Evolutionary conservation across 345 rosid genomes (phyloP), one percentile per base, ranked within the genome.

Genomic region (Euphorbia lathyris): DNA sequence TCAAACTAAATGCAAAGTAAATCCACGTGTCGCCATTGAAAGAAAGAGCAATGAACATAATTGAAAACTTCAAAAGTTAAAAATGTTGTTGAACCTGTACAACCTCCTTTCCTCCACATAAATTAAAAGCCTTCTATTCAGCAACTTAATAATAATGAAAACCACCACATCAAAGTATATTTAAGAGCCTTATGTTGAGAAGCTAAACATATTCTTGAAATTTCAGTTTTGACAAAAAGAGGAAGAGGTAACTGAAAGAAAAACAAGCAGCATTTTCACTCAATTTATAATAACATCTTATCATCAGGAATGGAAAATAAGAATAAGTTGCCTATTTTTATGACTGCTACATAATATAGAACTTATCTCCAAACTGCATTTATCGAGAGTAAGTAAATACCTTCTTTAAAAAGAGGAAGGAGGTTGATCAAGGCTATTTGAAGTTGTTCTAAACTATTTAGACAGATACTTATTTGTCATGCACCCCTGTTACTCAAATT

Each of bases 361-460:
- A 45, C 12, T 40, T 45, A 86, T 76, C 83, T 91, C 94, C 86
- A 73, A 68, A 86, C 72, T 82, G 92, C 77, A 68, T 64, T 76
- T 85, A 91, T 70, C 76, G 90, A 51, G 85, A 77, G 79, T 71
- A 76, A 65, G 74, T 77, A 61, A 74, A 50, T 1, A 92, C 79
- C 85, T 88, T 95, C 84, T 83, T 84, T 81, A 92, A n/a, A 67
- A 11, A 92, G 78, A 48, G 99, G 99, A 77, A 95, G 50, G 17
- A 92, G 73, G 43, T 83, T 92, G 51, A 87, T 51, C 72, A 90
- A 67, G 29, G 94, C 98, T 50, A 92, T 74, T 55, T 92, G 99
- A 74, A 95, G 88, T 82, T 95, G 98, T 71, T 95, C 96, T 0
- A 92, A 88, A 86, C 97, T 95, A 72, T 86, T 95, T 38, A 92